Evolutionary conservation across 2,329 filamentous ascomycete genomes (phyloP).

Genomic region (Grosmannia clavigera): DNA sequence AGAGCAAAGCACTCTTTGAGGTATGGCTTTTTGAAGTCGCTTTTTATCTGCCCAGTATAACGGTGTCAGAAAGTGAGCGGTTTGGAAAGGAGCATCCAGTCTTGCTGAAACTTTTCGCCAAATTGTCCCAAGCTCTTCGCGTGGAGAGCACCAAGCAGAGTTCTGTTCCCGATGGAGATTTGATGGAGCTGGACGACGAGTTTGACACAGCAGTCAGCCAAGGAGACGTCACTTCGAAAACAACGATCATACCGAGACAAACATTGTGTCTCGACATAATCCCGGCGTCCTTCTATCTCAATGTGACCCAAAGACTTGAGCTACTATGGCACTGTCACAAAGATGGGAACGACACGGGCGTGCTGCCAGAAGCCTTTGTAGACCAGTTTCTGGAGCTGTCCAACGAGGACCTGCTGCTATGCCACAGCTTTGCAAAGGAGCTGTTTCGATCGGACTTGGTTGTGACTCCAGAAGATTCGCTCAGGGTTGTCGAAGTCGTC

Average conservation of each 20-base stretch:
- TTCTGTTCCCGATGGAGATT: slow-evolving; percentile 29
- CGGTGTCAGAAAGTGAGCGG: slow-evolving; percentile 22
- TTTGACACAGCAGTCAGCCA: slow-evolving; percentile 49
- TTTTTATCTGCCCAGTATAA: slow-evolving; percentile 33
- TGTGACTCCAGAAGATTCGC: slow-evolving; percentile 32
- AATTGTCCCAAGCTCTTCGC: slow-evolving; percentile 23
- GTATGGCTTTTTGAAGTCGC: slow-evolving; percentile 32
- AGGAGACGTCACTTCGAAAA: slow-evolving; percentile 23
- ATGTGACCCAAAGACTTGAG: slow-evolving; percentile 32
- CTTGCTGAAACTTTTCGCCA: slow-evolving; percentile 31
- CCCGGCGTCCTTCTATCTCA: slow-evolving; percentile 32
- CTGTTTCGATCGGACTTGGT: slow-evolving; percentile 41
- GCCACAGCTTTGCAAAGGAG: slow-evolving; percentile 35
- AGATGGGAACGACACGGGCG: slow-evolving; percentile 31
- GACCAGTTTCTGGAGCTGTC: slow-evolving; percentile 35
- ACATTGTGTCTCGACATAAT: slow-evolving; percentile 30
- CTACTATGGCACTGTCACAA: slow-evolving; percentile 31
- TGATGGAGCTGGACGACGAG: slow-evolving; percentile 56
- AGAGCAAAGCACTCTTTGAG: slow-evolving; percentile 33
- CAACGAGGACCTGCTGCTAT: slow-evolving; percentile 41
- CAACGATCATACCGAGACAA: slow-evolving; percentile 32
- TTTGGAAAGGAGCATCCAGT: slow-evolving; percentile 26
- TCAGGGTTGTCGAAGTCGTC: slow-evolving; percentile 35
- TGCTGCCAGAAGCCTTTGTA: slow-evolving; percentile 38
- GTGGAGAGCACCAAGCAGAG: slow-evolving; percentile 21